Evolutionary conservation across 2,329 filamentous ascomycete species (phyloP).

Genomic region (Alternaria burnsii): DNA sequence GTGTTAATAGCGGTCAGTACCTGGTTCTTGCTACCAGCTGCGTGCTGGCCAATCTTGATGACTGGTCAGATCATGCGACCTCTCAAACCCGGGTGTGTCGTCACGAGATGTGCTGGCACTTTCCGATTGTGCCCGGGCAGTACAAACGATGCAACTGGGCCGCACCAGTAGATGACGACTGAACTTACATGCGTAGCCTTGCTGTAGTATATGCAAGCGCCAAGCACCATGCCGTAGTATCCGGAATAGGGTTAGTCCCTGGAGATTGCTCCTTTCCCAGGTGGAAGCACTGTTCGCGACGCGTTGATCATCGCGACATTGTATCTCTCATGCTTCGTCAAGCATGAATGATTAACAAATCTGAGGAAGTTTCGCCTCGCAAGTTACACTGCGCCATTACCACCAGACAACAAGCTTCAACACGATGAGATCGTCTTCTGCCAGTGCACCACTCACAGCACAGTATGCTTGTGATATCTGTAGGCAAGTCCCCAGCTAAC

Average conservation of each 20-base stretch:
- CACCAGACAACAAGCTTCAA: neutral
- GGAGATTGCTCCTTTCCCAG: neutral
- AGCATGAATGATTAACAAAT: neutral
- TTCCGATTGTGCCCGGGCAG: conserved; percentile 17
- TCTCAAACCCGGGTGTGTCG: conserved; percentile 11
- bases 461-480: neutral
- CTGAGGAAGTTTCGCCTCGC: neutral
- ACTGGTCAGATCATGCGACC: conserved; percentile 27
- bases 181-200: neutral
- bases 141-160: neutral
- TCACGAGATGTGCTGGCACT: conserved; percentile 38
- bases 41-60: conserved; percentile 15
- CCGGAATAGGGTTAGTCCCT: neutral
- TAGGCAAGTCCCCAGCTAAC: neutral
- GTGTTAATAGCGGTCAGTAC: neutral
- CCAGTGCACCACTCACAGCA: neutral
- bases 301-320: neutral
- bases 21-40: neutral
- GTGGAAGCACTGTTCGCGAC: neutral
- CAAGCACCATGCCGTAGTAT: neutral
- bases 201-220: neutral
- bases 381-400: neutral
- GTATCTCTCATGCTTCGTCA: neutral
- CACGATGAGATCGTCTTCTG: neutral
- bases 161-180: neutral